These are phyloP conservation scores for Cladosporium sp. DNA, from an alignment of 2,329 filamentous ascomycete genomes.

Conservation along the genomic window DNA sequence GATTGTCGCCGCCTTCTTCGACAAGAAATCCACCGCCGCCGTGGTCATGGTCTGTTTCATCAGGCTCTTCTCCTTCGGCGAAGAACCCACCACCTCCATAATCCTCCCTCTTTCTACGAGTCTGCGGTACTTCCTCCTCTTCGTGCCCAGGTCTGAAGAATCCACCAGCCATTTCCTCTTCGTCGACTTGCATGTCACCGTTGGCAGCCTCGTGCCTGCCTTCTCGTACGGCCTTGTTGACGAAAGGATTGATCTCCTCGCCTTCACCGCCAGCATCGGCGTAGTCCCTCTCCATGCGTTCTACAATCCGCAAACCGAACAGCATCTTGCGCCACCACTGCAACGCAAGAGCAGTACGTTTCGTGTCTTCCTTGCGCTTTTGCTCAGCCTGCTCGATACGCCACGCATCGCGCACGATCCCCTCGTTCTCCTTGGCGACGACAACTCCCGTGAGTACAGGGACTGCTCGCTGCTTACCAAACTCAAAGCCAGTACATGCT, in stretches of 20 bases:
- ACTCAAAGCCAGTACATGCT: constrained; percentile 94
- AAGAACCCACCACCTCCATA: constrained; percentile 32
- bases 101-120: constrained; percentile 29
- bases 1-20: constrained; percentile 32
- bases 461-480: constrained; percentile 90
- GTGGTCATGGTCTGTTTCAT: constrained; percentile 27
- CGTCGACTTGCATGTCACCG: constrained; percentile 23
- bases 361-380: constrained; percentile 77
- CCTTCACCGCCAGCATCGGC: constrained; percentile 53
- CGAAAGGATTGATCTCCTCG: constrained; percentile 59
- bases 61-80: constrained; percentile 32
- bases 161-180: constrained; percentile 42
- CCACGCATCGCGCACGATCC: constrained; percentile 75
- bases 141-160: constrained; percentile 45
- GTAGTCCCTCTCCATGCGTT: constrained; percentile 76
- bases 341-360: constrained; percentile 72
- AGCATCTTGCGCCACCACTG: constrained; percentile 83
- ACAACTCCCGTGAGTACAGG: constrained; percentile 91
- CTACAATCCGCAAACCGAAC: constrained; percentile 79
- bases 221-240: constrained; percentile 38
- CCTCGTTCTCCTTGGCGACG: constrained; percentile 77
- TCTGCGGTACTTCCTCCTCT: constrained; percentile 37
- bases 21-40: constrained; percentile 42
- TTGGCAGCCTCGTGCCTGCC: constrained; percentile 25
- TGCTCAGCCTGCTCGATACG: constrained; percentile 72